Percentiles rank a stretch among this genome's conserved stretches.
Conservation (phyloP, 1,284 basidiomycete species). For the Inonotus hispidus region DNA sequence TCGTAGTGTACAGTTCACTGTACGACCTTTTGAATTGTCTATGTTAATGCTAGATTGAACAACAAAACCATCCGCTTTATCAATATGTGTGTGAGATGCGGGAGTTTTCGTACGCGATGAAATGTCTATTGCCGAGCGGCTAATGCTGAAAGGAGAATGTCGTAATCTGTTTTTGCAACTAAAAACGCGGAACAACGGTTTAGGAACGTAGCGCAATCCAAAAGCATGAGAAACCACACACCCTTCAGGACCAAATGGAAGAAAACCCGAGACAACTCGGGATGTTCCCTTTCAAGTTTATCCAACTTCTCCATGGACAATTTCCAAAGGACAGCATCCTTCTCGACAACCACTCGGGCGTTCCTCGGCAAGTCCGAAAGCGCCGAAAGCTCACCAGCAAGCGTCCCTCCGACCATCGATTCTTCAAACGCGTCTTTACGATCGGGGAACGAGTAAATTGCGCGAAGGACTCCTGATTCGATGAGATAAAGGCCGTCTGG, state of each 20-base stretch:
- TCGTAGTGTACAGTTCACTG: background rate
- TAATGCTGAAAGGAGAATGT: conserved; percentile 66
- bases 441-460: conserved; percentile 72
- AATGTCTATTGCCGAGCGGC: conserved; percentile 52
- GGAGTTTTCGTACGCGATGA: background rate
- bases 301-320: conserved; percentile 53
- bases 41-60: conserved; percentile 12
- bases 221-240: conserved; percentile 33
- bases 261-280: conserved; percentile 62
- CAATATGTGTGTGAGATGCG: background rate
- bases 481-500: conserved; percentile 86
- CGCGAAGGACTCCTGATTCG: conserved; percentile 77
- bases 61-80: background rate
- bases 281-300: conserved; percentile 58
- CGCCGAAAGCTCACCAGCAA: conserved; percentile 85
- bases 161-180: conserved; percentile 79
- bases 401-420: conserved; percentile 88
- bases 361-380: conserved; percentile 75
- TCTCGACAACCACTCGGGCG: conserved; percentile 81
- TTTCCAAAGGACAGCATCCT: conserved; percentile 76
- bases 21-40: conserved; percentile 2
- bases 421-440: conserved; percentile 67
- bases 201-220: background rate
- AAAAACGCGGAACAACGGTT: background rate
- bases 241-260: conserved; percentile 76